Base-by-base conservation (phyloP, 805 yeast species). In the Jamesozyma jinghongensis region DNA sequence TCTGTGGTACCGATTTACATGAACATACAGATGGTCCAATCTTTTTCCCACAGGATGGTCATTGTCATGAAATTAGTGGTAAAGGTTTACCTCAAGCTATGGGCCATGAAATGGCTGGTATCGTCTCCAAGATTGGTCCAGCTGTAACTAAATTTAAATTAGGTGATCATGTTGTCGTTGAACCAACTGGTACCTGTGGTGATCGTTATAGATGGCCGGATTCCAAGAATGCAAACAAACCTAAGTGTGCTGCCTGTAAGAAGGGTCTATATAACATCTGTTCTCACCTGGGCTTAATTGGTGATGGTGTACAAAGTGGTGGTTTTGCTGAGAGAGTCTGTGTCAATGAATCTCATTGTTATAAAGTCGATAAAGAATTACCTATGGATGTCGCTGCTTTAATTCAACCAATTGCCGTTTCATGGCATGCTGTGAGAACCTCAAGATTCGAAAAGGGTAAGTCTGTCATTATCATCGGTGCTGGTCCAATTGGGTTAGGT, bases 401-500 rank as follows among this genome's bases (percentile, higher is more conserved):
- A 41, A 66, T 73, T 26, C 77, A 76, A 54, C 81, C 81, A 3
- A 62, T 76, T 37, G 68, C 79, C 3, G 81, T 75, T 62, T 71
- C 46, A 49, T 40, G 79, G 78, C 82, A 76, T 47, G 81, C 80
- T 4, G 73, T 73, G 14, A 65, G 69, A 41, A 62, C 69, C 3
- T 61, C 76, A 60, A 49, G 65, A 1, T 70, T 73, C 49, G 54
- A 64, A 43, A 59, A 53, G 27, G 79, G 77, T 28, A 62, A 66
- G 14, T 55, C 66, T 12, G 76, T 71, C 3, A 56, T 77, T 37
- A 72, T 77, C 19, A 51, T 77, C 3, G 83, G 83, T 31, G 75
- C 75, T 31, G 83, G 83, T 11, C 80, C 82, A 25, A 76, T 77
- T 52, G 82, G 83, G 2, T 57, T 78, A 25, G 74, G 81, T 28